Base-by-base conservation (phyloP, 2,329 filamentous ascomycete species). In the Atkinsonella texensis region DNA sequence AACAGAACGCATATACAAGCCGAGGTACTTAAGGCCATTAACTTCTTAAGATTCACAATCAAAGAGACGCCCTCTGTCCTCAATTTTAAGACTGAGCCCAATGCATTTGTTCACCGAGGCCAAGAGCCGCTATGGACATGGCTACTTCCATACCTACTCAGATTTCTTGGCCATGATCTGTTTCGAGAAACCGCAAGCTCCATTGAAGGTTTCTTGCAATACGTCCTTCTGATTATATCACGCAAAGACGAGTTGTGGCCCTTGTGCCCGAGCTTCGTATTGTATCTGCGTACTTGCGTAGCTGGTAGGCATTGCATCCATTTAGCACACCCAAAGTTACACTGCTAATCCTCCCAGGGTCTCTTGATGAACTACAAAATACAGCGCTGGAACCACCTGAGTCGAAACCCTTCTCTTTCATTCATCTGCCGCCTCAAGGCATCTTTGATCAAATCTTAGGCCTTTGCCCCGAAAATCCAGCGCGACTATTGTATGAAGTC, bases 21-120 rank as follows among this genome's bases (percentile, higher is more conserved):
- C 45, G 82, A 87, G 59, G 81, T 80, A 1, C 67, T 78, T 38
- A 84, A 89, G 61, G 89, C 88, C 49, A 75, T 95, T 46, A 80
- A 85, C 57, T 89, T 95, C 49, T 75, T 96, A 44, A 77, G 79
- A 52, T 77, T 85, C 49, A 87, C 86, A 2, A 76, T 95, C 56
- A 77, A 81, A 55, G 86, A 89, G 61, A 87, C 84, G 8, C 89
- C 87, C 2, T 71, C 74, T 39, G 77, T 89, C n/a, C 70, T 91
- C 31, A 68, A 75, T 18, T 73, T 71, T 53, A 66, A 63, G 31
- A 66, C 70, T 11, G 62, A 68, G 18, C 60, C 60, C 3, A 68
- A 68, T 43, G 64, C 65, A 3, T 72, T 74, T 45, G 63, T 81
- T 51, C 74, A 74, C 48, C 71, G 78, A 41, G 77, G 81, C 15